Evolutionary conservation across 2,329 filamentous ascomycete genomes (phyloP).

Genomic region (Trichoderma atroviride): DNA sequence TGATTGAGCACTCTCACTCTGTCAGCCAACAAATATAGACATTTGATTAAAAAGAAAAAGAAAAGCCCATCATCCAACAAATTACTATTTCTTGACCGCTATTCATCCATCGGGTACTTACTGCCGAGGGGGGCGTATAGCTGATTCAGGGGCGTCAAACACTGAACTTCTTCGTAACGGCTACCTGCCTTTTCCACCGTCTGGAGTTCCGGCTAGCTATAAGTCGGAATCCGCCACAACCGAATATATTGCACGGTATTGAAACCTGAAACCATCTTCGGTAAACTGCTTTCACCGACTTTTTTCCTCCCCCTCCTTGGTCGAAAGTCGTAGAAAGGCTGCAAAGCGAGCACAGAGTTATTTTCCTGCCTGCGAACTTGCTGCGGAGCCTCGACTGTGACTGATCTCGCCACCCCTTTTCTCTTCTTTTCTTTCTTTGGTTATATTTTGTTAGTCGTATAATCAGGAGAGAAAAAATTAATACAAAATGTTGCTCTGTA

Average conservation of each 20-base stretch:
- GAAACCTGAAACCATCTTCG: neutral
- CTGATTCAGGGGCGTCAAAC: neutral
- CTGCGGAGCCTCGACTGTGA: neutral
- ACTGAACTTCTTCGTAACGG: neutral
- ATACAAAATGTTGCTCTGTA: neutral
- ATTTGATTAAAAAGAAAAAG: neutral
- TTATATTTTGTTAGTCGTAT: neutral
- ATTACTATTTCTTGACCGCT: neutral
- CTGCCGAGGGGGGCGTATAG: neutral
- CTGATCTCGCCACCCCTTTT: neutral
- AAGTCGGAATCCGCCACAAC: neutral
- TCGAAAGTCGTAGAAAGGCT: neutral
- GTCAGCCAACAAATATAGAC: slow-evolving; percentile 4
- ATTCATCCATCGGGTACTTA: neutral
- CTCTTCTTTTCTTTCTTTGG: neutral
- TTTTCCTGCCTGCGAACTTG: neutral
- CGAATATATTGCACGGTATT: neutral
- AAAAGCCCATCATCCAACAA: neutral
- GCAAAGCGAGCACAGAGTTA: neutral
- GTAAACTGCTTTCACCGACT: neutral
- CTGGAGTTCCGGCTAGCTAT: neutral
- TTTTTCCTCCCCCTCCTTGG: neutral
- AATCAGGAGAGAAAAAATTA: too few relatives aligned
- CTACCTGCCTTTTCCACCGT: neutral
- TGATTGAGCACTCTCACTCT: neutral